These are phyloP conservation scores for Xylaria acuta DNA, from an alignment of 495 filamentous ascomycete species.

Conservation along the genomic window DNA sequence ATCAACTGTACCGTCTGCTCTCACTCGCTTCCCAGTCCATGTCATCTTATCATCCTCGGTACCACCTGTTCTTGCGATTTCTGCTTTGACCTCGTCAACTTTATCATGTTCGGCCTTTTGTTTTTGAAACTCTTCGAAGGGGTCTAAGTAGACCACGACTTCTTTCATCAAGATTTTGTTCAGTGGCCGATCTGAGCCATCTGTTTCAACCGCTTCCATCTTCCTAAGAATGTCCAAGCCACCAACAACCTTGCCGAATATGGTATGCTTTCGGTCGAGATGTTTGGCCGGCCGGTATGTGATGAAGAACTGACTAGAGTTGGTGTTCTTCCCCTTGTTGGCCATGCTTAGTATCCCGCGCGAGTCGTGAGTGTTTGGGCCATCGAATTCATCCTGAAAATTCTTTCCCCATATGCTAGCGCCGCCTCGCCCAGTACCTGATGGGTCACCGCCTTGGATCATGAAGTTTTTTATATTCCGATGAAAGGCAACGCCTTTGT, in stretches of 20 bases:
- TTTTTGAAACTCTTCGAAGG: conserved; percentile 89
- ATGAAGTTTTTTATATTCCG: conserved; percentile 95
- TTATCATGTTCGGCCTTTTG: conserved; percentile 61
- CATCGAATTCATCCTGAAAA: conserved; percentile 92
- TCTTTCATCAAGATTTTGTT: conserved; percentile 81
- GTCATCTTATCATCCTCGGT: conserved; percentile 85
- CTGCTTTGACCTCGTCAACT: conserved; percentile 58
- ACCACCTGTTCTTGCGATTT: conserved; percentile 56
- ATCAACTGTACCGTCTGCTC: conserved; percentile 61
- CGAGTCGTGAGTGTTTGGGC: conserved; percentile 77
- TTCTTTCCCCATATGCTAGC: conserved; percentile 86
- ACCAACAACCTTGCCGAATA: conserved; percentile 85
- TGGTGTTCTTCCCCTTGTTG: conserved; percentile 98
- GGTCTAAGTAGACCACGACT: conserved; percentile 88
- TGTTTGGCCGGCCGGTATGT: conserved; percentile 83
- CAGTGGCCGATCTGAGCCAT: conserved; percentile 71
- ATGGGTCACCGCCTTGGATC: conserved; percentile 97
- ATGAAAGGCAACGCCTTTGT: conserved; percentile 82
- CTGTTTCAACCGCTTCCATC: conserved; percentile 76
- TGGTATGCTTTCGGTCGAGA: conserved; percentile 94
- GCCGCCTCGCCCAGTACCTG: conserved; percentile 88
- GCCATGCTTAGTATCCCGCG: conserved; percentile 91
- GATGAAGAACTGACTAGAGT: conserved; percentile 95
- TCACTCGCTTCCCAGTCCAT: conserved; percentile 87
- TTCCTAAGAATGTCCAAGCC: conserved; percentile 72